Evolutionary conservation across 2,329 filamentous ascomycete genomes (phyloP).

Genomic region (Biscogniauxia mediterranea): DNA sequence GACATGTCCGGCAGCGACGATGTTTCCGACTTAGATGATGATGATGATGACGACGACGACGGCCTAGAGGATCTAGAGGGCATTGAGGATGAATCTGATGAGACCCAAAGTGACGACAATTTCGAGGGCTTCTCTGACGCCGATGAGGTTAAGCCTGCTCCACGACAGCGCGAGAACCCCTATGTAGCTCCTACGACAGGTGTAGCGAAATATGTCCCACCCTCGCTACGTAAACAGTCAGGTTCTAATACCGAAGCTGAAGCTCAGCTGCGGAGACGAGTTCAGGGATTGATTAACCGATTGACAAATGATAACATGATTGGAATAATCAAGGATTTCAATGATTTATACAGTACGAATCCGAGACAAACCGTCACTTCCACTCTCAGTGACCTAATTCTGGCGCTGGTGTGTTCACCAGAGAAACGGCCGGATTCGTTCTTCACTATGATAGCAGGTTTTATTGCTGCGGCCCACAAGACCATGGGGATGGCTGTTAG

Average conservation of each 20-base stretch:
- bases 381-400: conserved; percentile 71
- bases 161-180: conserved; percentile 73
- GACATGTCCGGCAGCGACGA: conserved; percentile 14
- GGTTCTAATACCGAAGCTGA: conserved; percentile 66
- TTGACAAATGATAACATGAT: conserved; percentile 88
- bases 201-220: conserved; percentile 79
- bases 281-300: conserved; percentile 88
- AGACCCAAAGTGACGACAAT: conserved; percentile 30
- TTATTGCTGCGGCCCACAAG: conserved; percentile 84
- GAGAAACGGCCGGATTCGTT: conserved; percentile 83
- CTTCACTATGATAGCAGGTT: conserved; percentile 85
- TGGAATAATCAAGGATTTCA: conserved; percentile 78
- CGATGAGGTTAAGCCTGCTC: conserved; percentile 33
- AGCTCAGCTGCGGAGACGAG: conserved; percentile 69
- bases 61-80: conserved; percentile 20
- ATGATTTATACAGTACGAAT: conserved; percentile 78
- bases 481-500: conserved; percentile 86
- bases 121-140: conserved; percentile 42
- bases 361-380: conserved; percentile 87
- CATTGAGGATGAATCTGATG: conserved; percentile 14
- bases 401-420: conserved; percentile 76
- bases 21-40: conserved; percentile 5
- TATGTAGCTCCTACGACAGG: conserved; percentile 70
- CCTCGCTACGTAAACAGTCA: conserved; percentile 68
- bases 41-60: conserved; percentile 32